These are phyloP conservation scores for Lophiostoma macrostomum DNA, from an alignment of 495 filamentous ascomycete genomes.

Conservation along the genomic window DNA sequence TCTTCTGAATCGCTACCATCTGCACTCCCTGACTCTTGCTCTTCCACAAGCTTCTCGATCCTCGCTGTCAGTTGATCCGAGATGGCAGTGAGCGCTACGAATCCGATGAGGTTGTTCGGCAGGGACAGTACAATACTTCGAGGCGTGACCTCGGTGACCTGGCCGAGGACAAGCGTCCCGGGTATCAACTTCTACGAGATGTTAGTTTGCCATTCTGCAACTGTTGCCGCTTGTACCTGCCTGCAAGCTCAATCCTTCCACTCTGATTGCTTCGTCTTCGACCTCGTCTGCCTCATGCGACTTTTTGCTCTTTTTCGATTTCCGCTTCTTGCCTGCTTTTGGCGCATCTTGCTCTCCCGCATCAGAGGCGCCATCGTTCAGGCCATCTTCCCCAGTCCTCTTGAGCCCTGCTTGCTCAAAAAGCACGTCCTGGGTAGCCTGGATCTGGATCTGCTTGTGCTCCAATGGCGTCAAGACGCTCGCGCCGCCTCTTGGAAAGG, in stretches of 20 bases:
- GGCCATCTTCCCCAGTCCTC: conserved; percentile 32
- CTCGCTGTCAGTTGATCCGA: conserved; percentile 68
- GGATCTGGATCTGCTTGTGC: conserved; percentile 91
- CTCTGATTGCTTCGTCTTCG: conserved; percentile 60
- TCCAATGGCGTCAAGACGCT: conserved; percentile 90
- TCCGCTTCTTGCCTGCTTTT: conserved; percentile 51
- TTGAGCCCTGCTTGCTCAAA: conserved; percentile 76
- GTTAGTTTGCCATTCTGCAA: conserved; percentile 41
- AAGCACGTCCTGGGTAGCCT: conserved; percentile 87
- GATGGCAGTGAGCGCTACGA: conserved; percentile 84
- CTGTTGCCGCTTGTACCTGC: conserved; percentile 45
- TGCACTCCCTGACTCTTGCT: conserved; percentile 54
- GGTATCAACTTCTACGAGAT: conserved; percentile 65
- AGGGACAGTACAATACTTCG: conserved; percentile 76
- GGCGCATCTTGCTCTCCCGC: conserved; percentile 44
- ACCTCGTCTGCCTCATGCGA: conserved; percentile 39
- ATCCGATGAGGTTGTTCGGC: conserved; percentile 89
- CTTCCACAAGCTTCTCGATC: conserved; percentile 61
- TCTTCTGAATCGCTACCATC: conserved; percentile 54
- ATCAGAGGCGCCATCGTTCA: conserved; percentile 51
- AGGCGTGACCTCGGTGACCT: conserved; percentile 74
- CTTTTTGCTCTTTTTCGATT: conserved; percentile 38
- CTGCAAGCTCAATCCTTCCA: conserved; percentile 89
- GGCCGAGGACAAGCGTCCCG: conserved; percentile 82
- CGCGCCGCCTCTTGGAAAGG: conserved; percentile 90